phyloP scores from a whole-genome alignment of 345 rosid genomes.

The Gossypioides kirkii region DNA sequence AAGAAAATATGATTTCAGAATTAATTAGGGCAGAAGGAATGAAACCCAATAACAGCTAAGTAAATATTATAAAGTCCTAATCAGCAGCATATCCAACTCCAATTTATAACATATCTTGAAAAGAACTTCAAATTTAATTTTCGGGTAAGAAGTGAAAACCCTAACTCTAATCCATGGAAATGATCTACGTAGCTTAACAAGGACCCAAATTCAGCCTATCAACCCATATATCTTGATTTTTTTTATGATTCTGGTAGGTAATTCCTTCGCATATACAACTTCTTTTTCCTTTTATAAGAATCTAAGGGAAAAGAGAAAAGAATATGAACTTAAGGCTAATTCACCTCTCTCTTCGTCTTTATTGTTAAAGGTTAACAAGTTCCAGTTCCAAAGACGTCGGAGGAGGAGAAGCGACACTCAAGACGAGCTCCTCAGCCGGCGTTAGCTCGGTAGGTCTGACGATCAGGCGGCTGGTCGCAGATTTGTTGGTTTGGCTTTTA shows the following conservation, averaged over 20 bases:
- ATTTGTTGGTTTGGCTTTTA: not conserved
- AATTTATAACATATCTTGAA: not conserved
- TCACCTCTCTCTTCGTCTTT: not conserved
- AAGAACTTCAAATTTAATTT: not conserved
- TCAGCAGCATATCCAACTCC: not conserved
- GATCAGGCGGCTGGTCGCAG: not conserved
- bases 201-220: not conserved
- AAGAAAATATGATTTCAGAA: not conserved
- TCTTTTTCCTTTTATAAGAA: not conserved
- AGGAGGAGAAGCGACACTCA: not conserved
- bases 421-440: not conserved
- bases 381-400: not conserved
- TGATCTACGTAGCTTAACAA: not conserved
- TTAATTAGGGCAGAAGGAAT: not conserved
- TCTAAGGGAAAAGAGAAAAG: not conserved
- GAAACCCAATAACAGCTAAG: not conserved
- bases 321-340: not conserved
- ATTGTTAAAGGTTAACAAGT: not conserved
- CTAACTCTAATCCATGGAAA: not conserved
- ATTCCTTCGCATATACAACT: not conserved
- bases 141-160: not conserved
- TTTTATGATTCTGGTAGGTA: not conserved
- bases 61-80: not conserved
- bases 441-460: not conserved
- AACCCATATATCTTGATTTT: not conserved